A percentile compares a stretch with the other conserved stretches of the same genome.
phyloP scores from a whole-genome alignment of 2,329 filamentous ascomycete species.

The Sordariomycetes sp. region DNA sequence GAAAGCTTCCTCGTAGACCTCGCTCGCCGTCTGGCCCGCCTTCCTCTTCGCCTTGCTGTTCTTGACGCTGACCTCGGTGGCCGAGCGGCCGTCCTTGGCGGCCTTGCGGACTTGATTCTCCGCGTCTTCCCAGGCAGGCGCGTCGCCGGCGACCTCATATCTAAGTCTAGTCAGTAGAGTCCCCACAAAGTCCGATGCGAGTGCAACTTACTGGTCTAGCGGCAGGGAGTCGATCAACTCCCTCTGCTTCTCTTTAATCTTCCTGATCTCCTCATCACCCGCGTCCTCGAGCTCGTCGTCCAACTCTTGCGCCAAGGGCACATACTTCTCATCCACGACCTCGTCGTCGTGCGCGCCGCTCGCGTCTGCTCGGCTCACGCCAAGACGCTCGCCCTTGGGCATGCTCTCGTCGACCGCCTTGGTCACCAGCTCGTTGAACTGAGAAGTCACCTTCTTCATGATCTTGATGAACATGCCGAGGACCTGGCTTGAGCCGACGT shows the following conservation, averaged over 20 bases:
- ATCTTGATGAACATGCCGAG: slow-evolving; percentile 98
- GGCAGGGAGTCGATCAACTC: slow-evolving; percentile 86
- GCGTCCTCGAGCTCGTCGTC: slow-evolving; percentile 80
- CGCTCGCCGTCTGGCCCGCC: slow-evolving; percentile 47
- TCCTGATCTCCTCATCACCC: slow-evolving; percentile 64
- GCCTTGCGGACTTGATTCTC: slow-evolving; percentile 65
- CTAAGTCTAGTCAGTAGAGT: slow-evolving; percentile 20
- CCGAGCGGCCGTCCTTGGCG: slow-evolving; percentile 43
- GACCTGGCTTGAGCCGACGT: slow-evolving; percentile 66
- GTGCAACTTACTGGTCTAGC: slow-evolving; percentile 52
- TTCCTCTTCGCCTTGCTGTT: slow-evolving; percentile 70
- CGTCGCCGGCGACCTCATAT: slow-evolving; percentile 56
- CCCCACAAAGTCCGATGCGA: background rate
- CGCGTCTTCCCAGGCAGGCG: slow-evolving; percentile 55
- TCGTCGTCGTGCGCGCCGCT: slow-evolving; percentile 62
- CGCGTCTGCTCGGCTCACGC: slow-evolving; percentile 49
- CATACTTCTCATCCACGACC: slow-evolving; percentile 54
- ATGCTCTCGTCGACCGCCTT: slow-evolving; percentile 62
- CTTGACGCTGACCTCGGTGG: slow-evolving; percentile 71
- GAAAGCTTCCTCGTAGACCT: slow-evolving; percentile 53
- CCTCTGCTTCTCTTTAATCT: slow-evolving; percentile 70
- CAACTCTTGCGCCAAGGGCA: slow-evolving; percentile 60
- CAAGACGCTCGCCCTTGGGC: slow-evolving; percentile 46
- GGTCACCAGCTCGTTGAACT: slow-evolving; percentile 69
- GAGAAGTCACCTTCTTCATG: slow-evolving; percentile 72